phyloP scores from a whole-genome alignment of 139 green algal genomes.

The Penium margaritaceum region DNA sequence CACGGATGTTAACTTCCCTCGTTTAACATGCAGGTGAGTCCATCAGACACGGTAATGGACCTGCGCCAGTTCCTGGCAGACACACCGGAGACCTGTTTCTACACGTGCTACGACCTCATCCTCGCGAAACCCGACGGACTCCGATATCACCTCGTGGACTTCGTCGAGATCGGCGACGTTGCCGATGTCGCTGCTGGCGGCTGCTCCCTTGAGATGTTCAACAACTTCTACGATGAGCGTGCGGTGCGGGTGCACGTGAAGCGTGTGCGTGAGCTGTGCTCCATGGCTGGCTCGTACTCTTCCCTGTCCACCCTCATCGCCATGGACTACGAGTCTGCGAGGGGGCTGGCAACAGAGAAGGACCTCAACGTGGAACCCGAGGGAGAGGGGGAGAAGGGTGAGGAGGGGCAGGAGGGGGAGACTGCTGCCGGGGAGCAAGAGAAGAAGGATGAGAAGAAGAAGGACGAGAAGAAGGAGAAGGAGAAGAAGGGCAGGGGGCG shows the following conservation, averaged over 20 bases:
- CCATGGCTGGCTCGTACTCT: slow-evolving; percentile 8
- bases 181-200: slow-evolving; percentile 29
- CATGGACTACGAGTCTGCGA: slow-evolving; percentile 19
- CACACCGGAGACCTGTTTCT: slow-evolving; percentile 44
- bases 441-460: neutral
- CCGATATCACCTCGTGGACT: slow-evolving; percentile 41
- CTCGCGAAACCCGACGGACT: slow-evolving; percentile 24
- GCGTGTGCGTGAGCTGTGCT: slow-evolving; percentile 26
- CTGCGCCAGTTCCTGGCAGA: slow-evolving; percentile 43
- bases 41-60: slow-evolving; percentile 43
- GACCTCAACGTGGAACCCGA: slow-evolving; percentile 2
- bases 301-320: slow-evolving; percentile 26
- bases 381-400: neutral
- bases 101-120: slow-evolving; percentile 44
- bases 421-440: no score
- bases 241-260: slow-evolving; percentile 34
- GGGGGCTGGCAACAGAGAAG: neutral
- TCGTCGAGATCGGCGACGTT: slow-evolving; percentile 40
- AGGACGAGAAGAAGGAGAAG: neutral
- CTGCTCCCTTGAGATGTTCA: slow-evolving; percentile 35
- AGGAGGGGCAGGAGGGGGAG: neutral
- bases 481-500: neutral
- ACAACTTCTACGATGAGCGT: slow-evolving; percentile 37
- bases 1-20: no score
- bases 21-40: slow-evolving; percentile 18